Conservation (phyloP, 2,329 filamentous ascomycete species). For the Akanthomyces muscarius region DNA sequence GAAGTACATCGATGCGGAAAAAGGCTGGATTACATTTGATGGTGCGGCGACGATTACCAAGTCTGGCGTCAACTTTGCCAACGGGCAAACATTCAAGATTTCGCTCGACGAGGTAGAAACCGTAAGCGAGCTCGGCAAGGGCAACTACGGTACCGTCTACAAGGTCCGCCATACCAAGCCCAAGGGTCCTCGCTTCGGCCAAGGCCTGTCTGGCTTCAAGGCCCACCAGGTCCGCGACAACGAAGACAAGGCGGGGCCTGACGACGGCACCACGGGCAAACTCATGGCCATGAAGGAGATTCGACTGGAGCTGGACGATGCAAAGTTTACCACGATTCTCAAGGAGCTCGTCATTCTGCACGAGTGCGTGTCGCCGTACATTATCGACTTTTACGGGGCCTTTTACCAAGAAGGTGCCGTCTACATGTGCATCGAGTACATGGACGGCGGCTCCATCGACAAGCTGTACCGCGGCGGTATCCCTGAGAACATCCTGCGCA, state of each 20-base stretch:
- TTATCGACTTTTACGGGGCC: conserved; percentile 97
- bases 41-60: conserved; percentile 88
- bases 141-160: conserved; percentile 97
- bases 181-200: conserved; percentile 53
- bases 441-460: conserved; percentile 97
- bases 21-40: conserved; percentile 86
- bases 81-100: conserved; percentile 85
- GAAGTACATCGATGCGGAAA: conserved; percentile 86
- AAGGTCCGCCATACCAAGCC: conserved; percentile 83
- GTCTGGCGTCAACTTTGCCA: conserved; percentile 86
- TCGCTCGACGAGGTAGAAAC: conserved; percentile 94
- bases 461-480: conserved; percentile 90
- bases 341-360: conserved; percentile 97
- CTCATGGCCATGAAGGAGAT: conserved; percentile 99
- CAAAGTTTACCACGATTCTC: conserved; percentile 93
- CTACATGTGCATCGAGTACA: conserved; percentile 99
- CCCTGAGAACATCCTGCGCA: conserved; percentile 80
- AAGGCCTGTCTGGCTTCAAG: conserved; percentile 51
- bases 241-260: conserved; percentile 29
- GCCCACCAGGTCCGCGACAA: conserved; percentile 27
- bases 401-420: conserved; percentile 99
- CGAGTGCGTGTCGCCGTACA: conserved; percentile 90
- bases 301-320: conserved; percentile 88
- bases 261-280: conserved; percentile 59
- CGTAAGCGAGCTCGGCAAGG: conserved; percentile 89